Evolutionary conservation across 2,329 filamentous ascomycete genomes (phyloP), one percentile per base, ranked within the genome.

Genomic region (Penicillium glabrum): DNA sequence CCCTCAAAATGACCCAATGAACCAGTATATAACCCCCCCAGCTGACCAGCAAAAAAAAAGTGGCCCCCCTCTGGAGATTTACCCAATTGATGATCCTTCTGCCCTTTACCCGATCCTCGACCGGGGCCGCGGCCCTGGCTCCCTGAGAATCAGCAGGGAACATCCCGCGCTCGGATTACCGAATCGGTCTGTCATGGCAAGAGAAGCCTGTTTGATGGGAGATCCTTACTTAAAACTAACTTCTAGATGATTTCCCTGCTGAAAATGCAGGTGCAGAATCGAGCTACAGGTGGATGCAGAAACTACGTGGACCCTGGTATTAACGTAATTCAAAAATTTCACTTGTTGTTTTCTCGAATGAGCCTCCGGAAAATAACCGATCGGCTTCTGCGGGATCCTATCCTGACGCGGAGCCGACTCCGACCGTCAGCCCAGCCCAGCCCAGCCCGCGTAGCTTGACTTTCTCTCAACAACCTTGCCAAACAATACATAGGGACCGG

Each of bases 141-240:
- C 37, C 14, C 24, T 26, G 52, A 46, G 46, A 58, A 49, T 44
- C 41, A 47, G 45, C 53, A 43, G 52, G 39, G 39, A 41, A 49
- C 23, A 51, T 53, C 54, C 58, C 58, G 52, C 53, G 41, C 53
- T 54, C 59, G 61, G 56, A 63, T 54, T 63, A 59, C 61, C 61
- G 61, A 63, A 61, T 63, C 61, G 56, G 60, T 60, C 46, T 50
- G 41, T 51, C 16, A 41, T 45, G 35, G 50, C 27, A 13, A 44
- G 41, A 37, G 35, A 19, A 43, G 44, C 44, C 44, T 29, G 23
- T 29, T 27, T 27, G 8, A 27, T 13, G 24, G 27, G 39, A 23
- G 39, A 41, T 41, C 19, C 14, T 46, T 46, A 27, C 27, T 29
- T 27, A 46, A 46, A 16, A 14, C 2, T 27, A 46, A 46, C n/a